Evolutionary conservation across 1,284 basidiomycete species (phyloP).

Genomic region (Irpex sp.): DNA sequence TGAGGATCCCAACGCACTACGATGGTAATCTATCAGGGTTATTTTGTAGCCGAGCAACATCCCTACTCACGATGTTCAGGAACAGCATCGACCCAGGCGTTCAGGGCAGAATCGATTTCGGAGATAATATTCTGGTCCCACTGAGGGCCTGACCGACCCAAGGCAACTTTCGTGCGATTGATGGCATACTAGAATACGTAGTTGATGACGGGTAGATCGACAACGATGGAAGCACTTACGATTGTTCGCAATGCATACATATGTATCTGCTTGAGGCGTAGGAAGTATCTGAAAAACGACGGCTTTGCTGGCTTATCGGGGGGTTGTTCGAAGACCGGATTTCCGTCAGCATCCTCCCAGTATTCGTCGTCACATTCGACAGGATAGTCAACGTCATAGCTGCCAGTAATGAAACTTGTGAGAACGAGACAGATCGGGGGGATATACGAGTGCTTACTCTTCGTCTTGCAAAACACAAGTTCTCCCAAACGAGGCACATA

Average conservation of each 20-base stretch:
- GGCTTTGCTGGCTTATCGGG: conserved; percentile 47
- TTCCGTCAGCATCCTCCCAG: conserved; percentile 48
- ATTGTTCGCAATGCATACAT: conserved; percentile 60
- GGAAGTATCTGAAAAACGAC: conserved; percentile 51
- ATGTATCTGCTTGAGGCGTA: conserved; percentile 62
- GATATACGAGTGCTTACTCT: conserved; percentile 45
- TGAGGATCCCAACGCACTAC: conserved; percentile 52
- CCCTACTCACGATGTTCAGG: conserved; percentile 21
- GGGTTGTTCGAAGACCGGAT: conserved; percentile 48
- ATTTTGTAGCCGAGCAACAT: background rate
- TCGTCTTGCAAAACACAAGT: conserved; percentile 80
- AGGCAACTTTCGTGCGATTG: conserved; percentile 17
- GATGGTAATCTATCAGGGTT: background rate
- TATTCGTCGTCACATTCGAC: conserved; percentile 72
- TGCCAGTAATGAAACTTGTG: conserved; percentile 21
- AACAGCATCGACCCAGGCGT: conserved; percentile 23
- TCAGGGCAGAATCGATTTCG: conserved; percentile 22
- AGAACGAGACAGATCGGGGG: background rate
- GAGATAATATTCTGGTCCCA: conserved; percentile 24
- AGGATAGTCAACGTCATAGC: conserved; percentile 72
- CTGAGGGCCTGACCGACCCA: conserved; percentile 16
- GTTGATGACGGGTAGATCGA: background rate
- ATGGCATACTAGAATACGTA: conserved; percentile 16
- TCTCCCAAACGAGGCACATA: conserved; percentile 68
- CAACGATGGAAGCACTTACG: conserved; percentile 32